These are phyloP conservation scores for Boletus subparvulus DNA, from an alignment of 768 basidiomycete species.

Conservation along the genomic window DNA sequence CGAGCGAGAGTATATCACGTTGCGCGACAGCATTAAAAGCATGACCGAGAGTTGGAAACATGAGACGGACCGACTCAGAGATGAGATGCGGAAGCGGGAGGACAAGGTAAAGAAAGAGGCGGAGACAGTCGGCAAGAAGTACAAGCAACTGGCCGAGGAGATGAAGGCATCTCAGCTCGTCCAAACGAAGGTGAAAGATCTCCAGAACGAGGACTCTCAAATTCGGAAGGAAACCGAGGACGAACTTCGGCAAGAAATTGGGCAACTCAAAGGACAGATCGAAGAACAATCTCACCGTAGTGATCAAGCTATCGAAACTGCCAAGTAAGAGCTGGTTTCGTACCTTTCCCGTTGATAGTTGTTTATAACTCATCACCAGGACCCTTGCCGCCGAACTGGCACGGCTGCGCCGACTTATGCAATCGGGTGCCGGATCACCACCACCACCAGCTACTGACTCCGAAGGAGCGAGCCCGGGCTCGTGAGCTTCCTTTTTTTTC, in stretches of 20 bases:
- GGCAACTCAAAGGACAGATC: constrained; percentile 50
- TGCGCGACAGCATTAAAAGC: constrained; percentile 73
- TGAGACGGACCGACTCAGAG: constrained; percentile 67
- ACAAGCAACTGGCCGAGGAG: constrained; percentile 61
- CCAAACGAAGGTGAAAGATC: constrained; percentile 46
- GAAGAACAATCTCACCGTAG: constrained; percentile 54
- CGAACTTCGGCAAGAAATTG: constrained; percentile 58
- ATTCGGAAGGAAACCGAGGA: constrained; percentile 58
- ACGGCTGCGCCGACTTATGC: constrained; percentile 73
- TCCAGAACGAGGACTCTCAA: constrained; percentile 50
- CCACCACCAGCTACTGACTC: constrained; percentile 17
- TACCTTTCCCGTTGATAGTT: background rate
- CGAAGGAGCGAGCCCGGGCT: constrained; percentile 11
- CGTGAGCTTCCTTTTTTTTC: constrained; percentile 7
- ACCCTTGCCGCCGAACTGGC: constrained; percentile 61
- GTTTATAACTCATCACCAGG: constrained; percentile 34
- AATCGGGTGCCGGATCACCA: constrained; percentile 43
- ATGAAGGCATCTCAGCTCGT: constrained; percentile 51
- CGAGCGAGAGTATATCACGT: constrained; percentile 78
- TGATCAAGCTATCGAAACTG: constrained; percentile 57
- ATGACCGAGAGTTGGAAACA: constrained; percentile 72
- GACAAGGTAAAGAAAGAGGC: constrained; percentile 66
- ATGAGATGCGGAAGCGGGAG: constrained; percentile 76
- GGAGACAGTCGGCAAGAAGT: constrained; percentile 69
- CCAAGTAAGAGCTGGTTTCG: constrained; percentile 46